Evolutionary conservation across 768 basidiomycete genomes (phyloP).

Genomic region (Exidia glandulosa): DNA sequence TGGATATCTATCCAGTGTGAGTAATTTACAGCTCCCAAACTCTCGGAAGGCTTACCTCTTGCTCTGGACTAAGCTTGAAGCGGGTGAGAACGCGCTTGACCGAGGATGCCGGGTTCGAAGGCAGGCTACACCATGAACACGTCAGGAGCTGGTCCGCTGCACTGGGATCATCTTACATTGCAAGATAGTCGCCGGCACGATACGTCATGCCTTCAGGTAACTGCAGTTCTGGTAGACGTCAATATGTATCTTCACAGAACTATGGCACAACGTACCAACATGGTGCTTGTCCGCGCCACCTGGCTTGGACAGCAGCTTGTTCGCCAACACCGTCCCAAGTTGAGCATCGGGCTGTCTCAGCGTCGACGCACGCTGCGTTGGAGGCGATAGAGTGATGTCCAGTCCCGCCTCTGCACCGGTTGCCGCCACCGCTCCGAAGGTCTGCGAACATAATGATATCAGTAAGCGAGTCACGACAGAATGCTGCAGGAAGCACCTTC

Average conservation of each 20-base stretch:
- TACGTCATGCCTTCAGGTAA: conserved; percentile 5
- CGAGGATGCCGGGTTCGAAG: not conserved
- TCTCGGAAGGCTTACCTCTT: not conserved
- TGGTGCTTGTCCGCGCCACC: conserved; percentile 3
- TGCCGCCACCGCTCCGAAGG: too few relatives aligned
- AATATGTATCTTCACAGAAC: too few relatives aligned
- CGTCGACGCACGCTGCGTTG: not conserved
- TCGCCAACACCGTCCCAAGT: not conserved
- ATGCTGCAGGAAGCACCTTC: not conserved
- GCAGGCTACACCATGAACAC: too few relatives aligned
- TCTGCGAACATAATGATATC: not conserved
- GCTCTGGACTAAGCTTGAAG: not conserved
- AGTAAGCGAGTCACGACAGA: not conserved
- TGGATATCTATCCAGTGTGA: conserved; percentile 16
- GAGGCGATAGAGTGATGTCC: not conserved
- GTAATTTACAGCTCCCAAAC: not conserved
- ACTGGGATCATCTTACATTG: conserved; percentile 1
- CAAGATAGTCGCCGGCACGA: conserved; percentile 5
- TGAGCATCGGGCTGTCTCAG: conserved; percentile 4
- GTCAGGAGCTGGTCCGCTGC: too few relatives aligned
- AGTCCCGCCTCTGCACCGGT: too few relatives aligned
- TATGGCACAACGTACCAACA: not conserved
- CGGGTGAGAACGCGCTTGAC: not conserved
- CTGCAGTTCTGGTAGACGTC: not conserved
- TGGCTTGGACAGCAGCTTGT: not conserved